Percentiles rank a stretch among this genome's conserved stretches.
Evolutionary conservation across 306 rosid genomes (phyloP).

Genomic region (Acacia confusa): DNA sequence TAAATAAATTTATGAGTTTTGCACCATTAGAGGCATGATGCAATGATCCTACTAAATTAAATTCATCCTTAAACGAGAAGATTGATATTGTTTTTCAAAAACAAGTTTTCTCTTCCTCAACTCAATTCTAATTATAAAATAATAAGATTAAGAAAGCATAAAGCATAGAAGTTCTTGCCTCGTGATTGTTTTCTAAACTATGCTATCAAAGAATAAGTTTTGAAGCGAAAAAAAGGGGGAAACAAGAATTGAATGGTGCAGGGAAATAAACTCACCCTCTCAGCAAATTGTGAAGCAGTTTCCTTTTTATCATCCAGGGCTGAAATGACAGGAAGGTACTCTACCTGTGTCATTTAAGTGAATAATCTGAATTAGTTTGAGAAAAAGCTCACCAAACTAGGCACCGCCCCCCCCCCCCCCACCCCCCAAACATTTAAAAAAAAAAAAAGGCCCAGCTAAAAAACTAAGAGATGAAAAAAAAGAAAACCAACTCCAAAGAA

Average conservation of each 20-base stretch:
- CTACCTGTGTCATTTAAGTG: conserved; percentile 67
- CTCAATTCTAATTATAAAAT: neutral
- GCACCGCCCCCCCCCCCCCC: neutral
- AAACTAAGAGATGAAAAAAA: neutral
- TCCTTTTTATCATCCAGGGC: conserved; percentile 70
- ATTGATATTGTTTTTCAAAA: neutral
- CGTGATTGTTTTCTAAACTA: neutral
- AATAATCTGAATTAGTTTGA: conserved; percentile 19
- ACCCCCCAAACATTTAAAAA: too few relatives aligned
- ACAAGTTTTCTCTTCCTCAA: neutral
- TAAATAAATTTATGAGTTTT: neutral
- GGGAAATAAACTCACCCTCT: conserved; percentile 65
- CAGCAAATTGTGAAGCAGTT: conserved; percentile 64
- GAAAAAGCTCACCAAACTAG: conserved; percentile 18
- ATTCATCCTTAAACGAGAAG: neutral
- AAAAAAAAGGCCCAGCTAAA: neutral
- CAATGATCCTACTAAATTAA: neutral
- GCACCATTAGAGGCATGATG: neutral
- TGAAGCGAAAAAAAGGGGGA: conserved; percentile 19
- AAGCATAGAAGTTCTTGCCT: neutral
- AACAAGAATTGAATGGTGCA: conserved; percentile 12
- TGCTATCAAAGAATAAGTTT: conserved; percentile 9
- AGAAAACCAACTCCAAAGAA: neutral
- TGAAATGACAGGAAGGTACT: conserved; percentile 86
- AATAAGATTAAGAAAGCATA: neutral